Percentiles rank a stretch among this genome's conserved stretches.
Evolutionary conservation across 2,329 filamentous ascomycete species (phyloP).

Genomic region (Pyricularia grisea): DNA sequence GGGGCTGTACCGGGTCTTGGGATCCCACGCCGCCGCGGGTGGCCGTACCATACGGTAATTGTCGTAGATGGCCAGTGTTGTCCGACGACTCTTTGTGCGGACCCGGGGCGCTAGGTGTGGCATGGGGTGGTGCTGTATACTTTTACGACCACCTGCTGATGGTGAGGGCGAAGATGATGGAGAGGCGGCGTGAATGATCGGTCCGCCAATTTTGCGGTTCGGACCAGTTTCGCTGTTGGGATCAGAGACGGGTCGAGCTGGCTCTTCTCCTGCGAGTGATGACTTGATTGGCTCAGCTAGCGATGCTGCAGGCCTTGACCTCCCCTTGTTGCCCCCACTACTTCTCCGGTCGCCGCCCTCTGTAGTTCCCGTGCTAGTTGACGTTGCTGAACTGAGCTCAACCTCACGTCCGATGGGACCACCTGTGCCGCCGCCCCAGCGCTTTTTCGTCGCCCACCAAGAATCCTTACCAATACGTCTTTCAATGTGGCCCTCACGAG

Average conservation of each 20-base stretch:
- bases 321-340: neutral
- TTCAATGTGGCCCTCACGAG: conserved; percentile 47
- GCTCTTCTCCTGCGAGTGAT: neutral
- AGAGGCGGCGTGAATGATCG: neutral
- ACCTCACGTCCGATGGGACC: conserved; percentile 55
- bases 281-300: neutral
- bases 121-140: neutral
- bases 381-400: conserved; percentile 19
- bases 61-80: conserved; percentile 48
- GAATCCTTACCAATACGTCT: conserved; percentile 45
- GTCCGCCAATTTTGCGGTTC: neutral
- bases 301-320: neutral
- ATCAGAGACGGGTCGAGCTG: neutral
- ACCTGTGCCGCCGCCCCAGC: conserved; percentile 55
- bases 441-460: conserved; percentile 52
- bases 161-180: neutral
- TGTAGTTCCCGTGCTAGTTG: conserved; percentile 12
- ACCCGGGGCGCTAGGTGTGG: neutral
- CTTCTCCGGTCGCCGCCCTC: neutral
- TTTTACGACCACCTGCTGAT: neutral
- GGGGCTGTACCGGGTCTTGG: conserved; percentile 45
- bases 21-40: conserved; percentile 50
- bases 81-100: conserved; percentile 2
- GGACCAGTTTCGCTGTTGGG: neutral
- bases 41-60: conserved; percentile 53